These are phyloP conservation scores for Conticribra guillardii DNA, from an alignment of 108 stramenopile species.

Conservation along the genomic window DNA sequence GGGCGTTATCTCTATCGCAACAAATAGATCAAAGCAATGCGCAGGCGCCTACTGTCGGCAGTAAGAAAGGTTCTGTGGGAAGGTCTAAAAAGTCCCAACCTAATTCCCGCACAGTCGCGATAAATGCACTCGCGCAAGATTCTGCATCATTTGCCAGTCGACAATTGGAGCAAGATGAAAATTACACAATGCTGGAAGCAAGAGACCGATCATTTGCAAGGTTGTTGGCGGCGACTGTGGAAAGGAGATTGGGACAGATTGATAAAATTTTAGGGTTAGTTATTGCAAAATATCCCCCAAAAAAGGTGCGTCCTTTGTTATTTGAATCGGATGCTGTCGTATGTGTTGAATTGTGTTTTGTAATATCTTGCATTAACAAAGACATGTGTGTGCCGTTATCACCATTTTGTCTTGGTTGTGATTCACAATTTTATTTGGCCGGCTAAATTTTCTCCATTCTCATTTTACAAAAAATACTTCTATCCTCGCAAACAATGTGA, in stretches of 20 bases:
- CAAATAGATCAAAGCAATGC: too few relatives aligned
- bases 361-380: too few relatives aligned
- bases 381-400: slow-evolving; percentile 2
- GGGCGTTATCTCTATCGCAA: too few relatives aligned
- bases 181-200: slow-evolving; percentile 50
- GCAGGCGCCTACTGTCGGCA: too few relatives aligned
- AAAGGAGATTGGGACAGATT: slow-evolving; percentile 79
- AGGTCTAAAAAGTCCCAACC: too few relatives aligned
- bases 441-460: neutral
- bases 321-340: slow-evolving; percentile 1
- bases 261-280: slow-evolving; percentile 53
- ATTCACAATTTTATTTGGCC: neutral
- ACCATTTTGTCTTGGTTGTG: neutral
- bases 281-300: slow-evolving; percentile 33
- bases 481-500: slow-evolving; percentile 1
- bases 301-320: slow-evolving; percentile 5
- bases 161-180: slow-evolving; percentile 53
- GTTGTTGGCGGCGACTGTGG: slow-evolving; percentile 68
- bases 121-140: slow-evolving; percentile 36
- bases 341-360: slow-evolving; percentile 9
- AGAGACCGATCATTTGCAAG: slow-evolving; percentile 78
- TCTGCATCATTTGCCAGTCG: slow-evolving; percentile 55
- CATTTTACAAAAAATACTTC: neutral
- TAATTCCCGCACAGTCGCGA: slow-evolving; percentile 16
- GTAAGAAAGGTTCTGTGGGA: too few relatives aligned